A percentile compares a stretch with the other conserved stretches of the same genome.
Conservation (phyloP, 352 stramenopile species). For the Phytophthora boehmeriae region DNA sequence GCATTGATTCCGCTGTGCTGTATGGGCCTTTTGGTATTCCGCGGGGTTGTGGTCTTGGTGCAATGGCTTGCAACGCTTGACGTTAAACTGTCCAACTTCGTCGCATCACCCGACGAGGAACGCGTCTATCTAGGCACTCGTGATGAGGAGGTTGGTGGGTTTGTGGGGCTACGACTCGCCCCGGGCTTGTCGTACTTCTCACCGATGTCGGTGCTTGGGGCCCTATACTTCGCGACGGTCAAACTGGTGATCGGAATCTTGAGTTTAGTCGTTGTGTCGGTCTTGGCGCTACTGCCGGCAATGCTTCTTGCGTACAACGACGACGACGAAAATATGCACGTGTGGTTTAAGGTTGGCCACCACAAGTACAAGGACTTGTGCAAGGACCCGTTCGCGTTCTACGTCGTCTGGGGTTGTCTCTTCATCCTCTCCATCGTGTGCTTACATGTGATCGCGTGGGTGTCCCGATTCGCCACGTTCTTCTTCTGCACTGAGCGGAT, state of each 20-base stretch:
- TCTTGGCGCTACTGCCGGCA: constrained; percentile 42
- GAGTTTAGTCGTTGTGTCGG: constrained; percentile 40
- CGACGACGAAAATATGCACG: constrained; percentile 22
- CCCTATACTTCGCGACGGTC: constrained; percentile 68
- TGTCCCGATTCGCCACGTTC: constrained; percentile 51
- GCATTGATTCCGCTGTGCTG: constrained; percentile 68
- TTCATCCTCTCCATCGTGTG: constrained; percentile 59
- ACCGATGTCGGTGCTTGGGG: constrained; percentile 58
- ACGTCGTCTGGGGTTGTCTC: constrained; percentile 45
- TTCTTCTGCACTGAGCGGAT: constrained; percentile 78
- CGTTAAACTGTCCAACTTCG: constrained; percentile 71
- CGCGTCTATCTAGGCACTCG: constrained; percentile 50
- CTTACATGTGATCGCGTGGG: constrained; percentile 54
- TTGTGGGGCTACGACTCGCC: constrained; percentile 50
- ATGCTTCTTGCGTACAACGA: constrained; percentile 20
- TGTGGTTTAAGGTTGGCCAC: constrained; percentile 30
- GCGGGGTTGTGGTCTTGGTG: constrained; percentile 50
- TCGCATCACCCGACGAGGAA: constrained; percentile 42
- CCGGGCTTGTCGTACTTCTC: constrained; percentile 58
- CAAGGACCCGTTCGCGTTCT: constrained; percentile 48
- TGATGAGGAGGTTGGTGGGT: constrained; percentile 39
- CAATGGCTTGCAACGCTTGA: constrained; percentile 57
- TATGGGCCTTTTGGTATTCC: constrained; percentile 67
- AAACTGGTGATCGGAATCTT: constrained; percentile 65
- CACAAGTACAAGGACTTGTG: constrained; percentile 35